Percentiles rank a stretch among this genome's conserved stretches.
phyloP scores from a whole-genome alignment of 1,284 basidiomycete species.

The Apiotrichum brassicae region DNA sequence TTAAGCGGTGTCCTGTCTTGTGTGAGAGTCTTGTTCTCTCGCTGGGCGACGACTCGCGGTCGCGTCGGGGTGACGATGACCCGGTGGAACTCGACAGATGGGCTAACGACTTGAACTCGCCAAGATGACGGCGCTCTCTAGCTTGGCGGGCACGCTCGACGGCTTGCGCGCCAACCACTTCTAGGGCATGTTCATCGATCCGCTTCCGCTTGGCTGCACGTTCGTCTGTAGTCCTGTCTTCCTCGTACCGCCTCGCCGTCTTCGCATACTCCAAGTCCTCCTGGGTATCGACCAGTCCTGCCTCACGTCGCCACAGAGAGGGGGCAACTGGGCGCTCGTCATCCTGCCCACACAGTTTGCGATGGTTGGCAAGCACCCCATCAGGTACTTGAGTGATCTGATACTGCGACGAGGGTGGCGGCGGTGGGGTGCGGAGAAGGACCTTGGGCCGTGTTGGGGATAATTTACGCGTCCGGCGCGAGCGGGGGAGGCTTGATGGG shows the following conservation, averaged over 20 bases:
- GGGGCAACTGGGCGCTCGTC: slow-evolving; percentile 3
- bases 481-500: neutral
- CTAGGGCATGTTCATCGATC: neutral
- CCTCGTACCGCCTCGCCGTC: neutral
- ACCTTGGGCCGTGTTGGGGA: neutral
- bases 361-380: slow-evolving; percentile 21
- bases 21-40: neutral
- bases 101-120: slow-evolving; percentile 14
- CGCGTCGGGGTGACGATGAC: slow-evolving; percentile 9
- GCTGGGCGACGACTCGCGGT: slow-evolving; percentile 8
- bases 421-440: slow-evolving; percentile 1
- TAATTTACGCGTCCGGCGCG: neutral
- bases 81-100: slow-evolving; percentile 10
- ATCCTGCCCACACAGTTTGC: slow-evolving; percentile 24
- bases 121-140: slow-evolving; percentile 4
- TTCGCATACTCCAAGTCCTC: neutral
- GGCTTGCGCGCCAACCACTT: slow-evolving; percentile 1
- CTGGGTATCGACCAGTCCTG: neutral
- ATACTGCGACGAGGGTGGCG: slow-evolving; percentile 1
- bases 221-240: slow-evolving; percentile 1
- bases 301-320: slow-evolving; percentile 14
- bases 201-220: slow-evolving; percentile 7
- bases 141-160: neutral
- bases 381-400: slow-evolving; percentile 27
- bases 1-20: neutral